Evolutionary conservation across 2,329 filamentous ascomycete species (phyloP).

Genomic region (Talaromyces sp.): DNA sequence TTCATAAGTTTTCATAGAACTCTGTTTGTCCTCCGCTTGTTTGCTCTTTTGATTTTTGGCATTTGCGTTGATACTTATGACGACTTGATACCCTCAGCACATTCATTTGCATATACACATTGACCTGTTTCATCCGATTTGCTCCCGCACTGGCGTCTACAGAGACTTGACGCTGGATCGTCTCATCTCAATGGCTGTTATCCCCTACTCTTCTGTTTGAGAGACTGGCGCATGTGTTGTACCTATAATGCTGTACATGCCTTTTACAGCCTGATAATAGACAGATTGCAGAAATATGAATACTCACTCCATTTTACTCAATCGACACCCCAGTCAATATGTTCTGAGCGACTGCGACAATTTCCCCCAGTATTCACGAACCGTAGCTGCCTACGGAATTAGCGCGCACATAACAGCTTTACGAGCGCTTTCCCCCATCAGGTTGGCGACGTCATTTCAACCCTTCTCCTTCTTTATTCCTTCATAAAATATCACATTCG

Average conservation of each 20-base stretch:
- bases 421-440: neutral
- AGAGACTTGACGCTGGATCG: neutral
- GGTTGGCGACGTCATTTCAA: neutral
- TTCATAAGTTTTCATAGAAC: conserved; percentile 47
- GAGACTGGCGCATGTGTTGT: neutral
- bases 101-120: neutral
- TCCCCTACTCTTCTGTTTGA: neutral
- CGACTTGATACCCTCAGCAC: conserved; percentile 13
- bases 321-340: neutral
- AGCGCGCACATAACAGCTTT: neutral
- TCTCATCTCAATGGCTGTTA: neutral
- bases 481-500: neutral
- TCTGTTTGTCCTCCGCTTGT: neutral
- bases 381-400: neutral
- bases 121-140: neutral
- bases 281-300: neutral
- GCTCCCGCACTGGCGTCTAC: neutral
- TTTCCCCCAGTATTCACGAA: neutral
- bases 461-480: neutral
- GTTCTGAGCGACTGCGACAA: neutral
- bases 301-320: neutral
- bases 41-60: neutral
- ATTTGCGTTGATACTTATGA: conserved; percentile 12
- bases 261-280: neutral
- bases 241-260: neutral